phyloP scores from a whole-genome alignment of 1,284 basidiomycete genomes.

The Peniophora sp. region DNA sequence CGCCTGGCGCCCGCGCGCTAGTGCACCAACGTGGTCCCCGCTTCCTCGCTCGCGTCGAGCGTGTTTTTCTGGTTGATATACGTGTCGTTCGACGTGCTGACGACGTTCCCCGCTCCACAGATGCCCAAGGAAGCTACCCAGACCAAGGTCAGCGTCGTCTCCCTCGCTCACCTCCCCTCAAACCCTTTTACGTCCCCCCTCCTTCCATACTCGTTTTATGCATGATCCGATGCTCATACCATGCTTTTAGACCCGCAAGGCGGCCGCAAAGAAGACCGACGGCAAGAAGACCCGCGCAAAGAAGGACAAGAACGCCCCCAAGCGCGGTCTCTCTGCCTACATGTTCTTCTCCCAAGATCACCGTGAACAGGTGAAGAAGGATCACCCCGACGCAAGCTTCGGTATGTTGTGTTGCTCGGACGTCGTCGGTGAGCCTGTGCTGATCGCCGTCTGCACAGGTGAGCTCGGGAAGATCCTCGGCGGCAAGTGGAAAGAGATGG shows the following conservation, averaged over 20 bases:
- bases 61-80: slow-evolving; percentile 2
- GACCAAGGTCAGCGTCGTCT: slow-evolving; percentile 45
- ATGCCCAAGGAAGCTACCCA: slow-evolving; percentile 82
- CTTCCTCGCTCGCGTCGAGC: neutral
- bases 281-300: slow-evolving; percentile 43
- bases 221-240: neutral
- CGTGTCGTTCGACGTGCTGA: slow-evolving; percentile 28
- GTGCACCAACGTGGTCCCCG: neutral
- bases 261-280: slow-evolving; percentile 55
- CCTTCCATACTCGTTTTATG: slow-evolving; percentile 5
- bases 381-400: slow-evolving; percentile 92
- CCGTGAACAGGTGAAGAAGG: slow-evolving; percentile 89
- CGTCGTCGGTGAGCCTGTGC: slow-evolving; percentile 8
- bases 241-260: slow-evolving; percentile 50
- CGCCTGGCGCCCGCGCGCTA: too few relatives aligned
- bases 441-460: slow-evolving; percentile 24
- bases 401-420: slow-evolving; percentile 40
- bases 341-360: slow-evolving; percentile 99
- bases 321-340: slow-evolving; percentile 90
- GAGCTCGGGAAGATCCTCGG: slow-evolving; percentile 68
- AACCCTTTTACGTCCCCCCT: slow-evolving; percentile 4
- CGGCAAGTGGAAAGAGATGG: slow-evolving; percentile 66
- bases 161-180: slow-evolving; percentile 6
- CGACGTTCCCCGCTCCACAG: slow-evolving; percentile 30
- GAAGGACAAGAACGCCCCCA: slow-evolving; percentile 81